A percentile compares a stretch with the other conserved stretches of the same genome.
Evolutionary conservation across 306 rosid species (phyloP).

Genomic region (Dalbergia cochinchinensis): DNA sequence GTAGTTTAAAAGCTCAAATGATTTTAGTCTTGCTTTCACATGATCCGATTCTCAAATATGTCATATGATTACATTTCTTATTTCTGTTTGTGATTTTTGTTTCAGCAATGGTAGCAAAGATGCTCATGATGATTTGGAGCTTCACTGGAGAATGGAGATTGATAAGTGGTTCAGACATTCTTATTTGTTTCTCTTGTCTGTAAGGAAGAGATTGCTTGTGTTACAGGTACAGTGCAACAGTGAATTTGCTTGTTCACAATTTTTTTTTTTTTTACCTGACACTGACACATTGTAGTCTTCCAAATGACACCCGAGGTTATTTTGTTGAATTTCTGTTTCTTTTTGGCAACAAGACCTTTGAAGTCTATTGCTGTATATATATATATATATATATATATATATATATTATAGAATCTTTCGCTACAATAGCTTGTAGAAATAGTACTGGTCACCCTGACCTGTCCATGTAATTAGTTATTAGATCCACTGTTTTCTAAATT

Average conservation of each 20-base stretch:
- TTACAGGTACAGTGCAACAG: constrained; percentile 60
- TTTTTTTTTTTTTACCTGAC: not conserved
- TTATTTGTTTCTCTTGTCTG: constrained; percentile 49
- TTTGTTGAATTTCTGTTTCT: constrained; percentile 8
- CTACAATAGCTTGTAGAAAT: not conserved
- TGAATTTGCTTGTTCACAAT: not conserved
- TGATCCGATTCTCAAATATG: constrained; percentile 34
- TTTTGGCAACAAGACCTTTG: not conserved
- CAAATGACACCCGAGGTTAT: not conserved
- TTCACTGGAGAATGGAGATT: constrained; percentile 41
- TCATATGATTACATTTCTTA: constrained; percentile 24
- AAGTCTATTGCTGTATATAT: constrained; percentile 1
- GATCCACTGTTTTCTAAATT: not conserved
- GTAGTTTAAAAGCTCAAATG: constrained; percentile 27
- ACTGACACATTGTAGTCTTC: not conserved
- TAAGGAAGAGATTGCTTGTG: constrained; percentile 41
- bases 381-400: too few relatives aligned
- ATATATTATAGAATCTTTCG: not conserved
- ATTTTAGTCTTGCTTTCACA: constrained; percentile 26
- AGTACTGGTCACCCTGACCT: not conserved
- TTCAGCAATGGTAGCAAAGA: constrained; percentile 51
- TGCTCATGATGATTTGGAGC: constrained; percentile 43
- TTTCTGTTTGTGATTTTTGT: constrained; percentile 30
- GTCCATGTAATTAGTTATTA: not conserved
- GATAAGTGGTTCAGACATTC: constrained; percentile 41